Evolutionary conservation across 371 early-diverging fungal genomes (phyloP), one percentile per base, ranked within the genome.

Genomic region (Mortierella sp.): DNA sequence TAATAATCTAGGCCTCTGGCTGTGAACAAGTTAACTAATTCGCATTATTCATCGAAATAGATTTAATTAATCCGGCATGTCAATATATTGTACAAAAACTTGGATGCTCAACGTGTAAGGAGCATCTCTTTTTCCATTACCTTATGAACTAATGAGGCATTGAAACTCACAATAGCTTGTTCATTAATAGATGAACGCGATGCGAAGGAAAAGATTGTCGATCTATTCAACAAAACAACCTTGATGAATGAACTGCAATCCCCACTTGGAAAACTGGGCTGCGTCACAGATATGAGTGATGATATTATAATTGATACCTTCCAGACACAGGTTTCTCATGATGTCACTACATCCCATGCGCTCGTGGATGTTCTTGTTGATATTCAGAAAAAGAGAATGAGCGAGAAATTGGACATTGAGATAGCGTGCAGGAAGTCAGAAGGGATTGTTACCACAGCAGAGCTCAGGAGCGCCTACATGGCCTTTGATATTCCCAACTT

Each of bases 401-500:
- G 85, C 40, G 86, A 83, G 8, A 31, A 47, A 4, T 61, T 91
- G 26, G 74, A 80, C 12, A 64, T 84, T 0, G 83, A 87, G 51
- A 77, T 89, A 28, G 87, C 84, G 5, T 78, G 80, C 43, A 86
- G 87, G 62, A 83, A 82, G 2, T 86, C 87, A 3, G 75, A 83
- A 34, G 89, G 89, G 1, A 73, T 85, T 9, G 76, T 87, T 28
- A 83, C 84, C 3, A 70, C 74, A 3, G 71, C 76, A 6, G 89
- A 89, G 35, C 71, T 90, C 32, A 78, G 76, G 7, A 82, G 83
- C 22, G 91, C 91, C 1, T 90, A 89, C 64, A 67, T 69, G 19
- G 82, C 86, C 61, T 91, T 89, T 75, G 88, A 85, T 8, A 70
- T 87, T 7, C 60, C 78, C 2, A 74, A 72, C 47, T 60, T 57